Base-by-base conservation (phyloP, 805 yeast genomes). In the Hanseniaspora thailandica region DNA sequence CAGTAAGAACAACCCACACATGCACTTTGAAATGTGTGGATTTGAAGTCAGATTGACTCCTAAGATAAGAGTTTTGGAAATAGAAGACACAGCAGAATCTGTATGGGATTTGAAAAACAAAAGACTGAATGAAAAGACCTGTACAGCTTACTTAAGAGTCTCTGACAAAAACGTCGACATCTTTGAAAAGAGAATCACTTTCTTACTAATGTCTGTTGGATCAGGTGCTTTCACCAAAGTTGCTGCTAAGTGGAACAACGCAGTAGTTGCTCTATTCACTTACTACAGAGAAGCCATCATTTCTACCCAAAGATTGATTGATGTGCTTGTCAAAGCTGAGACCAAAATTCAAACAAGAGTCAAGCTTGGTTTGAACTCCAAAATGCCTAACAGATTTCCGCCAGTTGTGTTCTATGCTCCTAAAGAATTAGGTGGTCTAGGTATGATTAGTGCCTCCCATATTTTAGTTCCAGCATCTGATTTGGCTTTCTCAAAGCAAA, bases 351-450 rank as follows among this genome's bases (percentile, higher is more conserved):
- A 93, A 68, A 93, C 89, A 52, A 75, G 95, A 58, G 96, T 93
- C 19, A 93, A 93, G 64, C 77, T 90, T 70, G 98, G 98, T 0
- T 73, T 93, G 56, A 93, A 93, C 62, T 90, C 97, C 13, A 93
- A 93, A 67, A 93, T 93, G 99, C 99, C 99, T 0, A 82, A 96
- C 0, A 74, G 99, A 54, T 93, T 93, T 69, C 99, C 99, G 3
- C 99, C 98, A 0, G 97, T 97, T 3, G 98, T 93, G 0, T 93
- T 93, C 62, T 93, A 93, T 64, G 88, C 98, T 0, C 98, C 98
- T 0, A 90, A 89, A 60, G 99, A 93, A 65, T 70, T 93, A 3
- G 98, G 99, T 48, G 99, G 99, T 43, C 70, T 93, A 43, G 99
- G 98, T 25, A 93, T 93, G 98, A 71, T 93, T 25, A 86, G 96